Evolutionary conservation across 2,329 filamentous ascomycete genomes (phyloP).

Genomic region (Diplodia seriata): DNA sequence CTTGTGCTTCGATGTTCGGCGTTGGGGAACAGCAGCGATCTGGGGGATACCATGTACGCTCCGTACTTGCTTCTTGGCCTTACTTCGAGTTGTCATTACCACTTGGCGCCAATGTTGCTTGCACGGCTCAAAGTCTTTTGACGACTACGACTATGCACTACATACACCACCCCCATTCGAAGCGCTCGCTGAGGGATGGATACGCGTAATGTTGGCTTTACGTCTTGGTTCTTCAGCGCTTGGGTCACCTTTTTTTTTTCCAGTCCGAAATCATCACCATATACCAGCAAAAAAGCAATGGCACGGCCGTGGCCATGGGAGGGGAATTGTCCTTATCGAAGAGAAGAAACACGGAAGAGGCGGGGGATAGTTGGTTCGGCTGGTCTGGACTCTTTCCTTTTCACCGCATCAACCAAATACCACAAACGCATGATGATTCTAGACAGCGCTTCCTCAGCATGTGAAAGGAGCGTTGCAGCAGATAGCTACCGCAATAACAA

Average conservation of each 20-base stretch:
- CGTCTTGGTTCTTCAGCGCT: slow-evolving; percentile 2
- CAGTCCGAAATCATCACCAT: slow-evolving; percentile 5
- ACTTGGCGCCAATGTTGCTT: slow-evolving; percentile 26
- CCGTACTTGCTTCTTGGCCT: slow-evolving; percentile 22
- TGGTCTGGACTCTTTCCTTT: slow-evolving; percentile 19
- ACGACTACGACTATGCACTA: neutral
- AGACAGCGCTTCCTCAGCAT: slow-evolving; percentile 8
- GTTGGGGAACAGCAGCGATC: slow-evolving; percentile 27
- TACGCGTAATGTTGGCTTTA: slow-evolving; percentile 21
- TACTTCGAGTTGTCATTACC: neutral
- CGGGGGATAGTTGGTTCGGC: slow-evolving; percentile 14
- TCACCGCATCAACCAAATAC: slow-evolving; percentile 16
- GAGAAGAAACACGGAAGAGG: slow-evolving; percentile 9
- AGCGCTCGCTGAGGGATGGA: slow-evolving; percentile 30
- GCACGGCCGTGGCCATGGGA: slow-evolving; percentile 15
- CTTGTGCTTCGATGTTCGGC: neutral
- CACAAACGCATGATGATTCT: slow-evolving; percentile 24
- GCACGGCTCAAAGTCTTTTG: slow-evolving; percentile 7
- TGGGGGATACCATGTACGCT: slow-evolving; percentile 25
- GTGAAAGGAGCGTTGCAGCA: neutral
- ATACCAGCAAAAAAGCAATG: slow-evolving; percentile 30
- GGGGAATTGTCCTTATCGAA: slow-evolving; percentile 15
- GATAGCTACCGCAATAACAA: neutral
- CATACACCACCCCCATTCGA: slow-evolving; percentile 23
- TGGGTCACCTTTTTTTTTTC: neutral